Conservation (phyloP, 1,139 yeast genomes). For the Candida sojae region DNA sequence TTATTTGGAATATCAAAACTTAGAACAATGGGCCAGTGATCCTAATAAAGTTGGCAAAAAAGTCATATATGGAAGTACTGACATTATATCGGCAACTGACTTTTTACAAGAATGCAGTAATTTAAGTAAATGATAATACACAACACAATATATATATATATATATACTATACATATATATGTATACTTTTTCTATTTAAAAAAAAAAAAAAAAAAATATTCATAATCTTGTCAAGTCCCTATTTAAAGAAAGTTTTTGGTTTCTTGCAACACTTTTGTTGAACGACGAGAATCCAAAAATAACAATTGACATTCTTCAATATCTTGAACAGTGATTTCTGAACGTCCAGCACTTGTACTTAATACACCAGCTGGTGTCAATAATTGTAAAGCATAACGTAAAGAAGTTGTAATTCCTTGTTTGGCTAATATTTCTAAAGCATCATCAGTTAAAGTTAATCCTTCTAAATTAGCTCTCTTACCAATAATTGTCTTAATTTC, state of each 20-base stretch:
- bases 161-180: too few species aligned
- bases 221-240: not conserved
- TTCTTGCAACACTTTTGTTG: conserved; percentile 72
- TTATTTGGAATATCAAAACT: conserved; percentile 87
- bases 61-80: conserved; percentile 87
- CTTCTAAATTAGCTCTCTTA: conserved; percentile 79
- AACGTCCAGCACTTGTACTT: conserved; percentile 71
- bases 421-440: conserved; percentile 74
- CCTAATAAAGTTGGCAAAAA: conserved; percentile 32
- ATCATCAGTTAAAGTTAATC: conserved; percentile 58
- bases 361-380: conserved; percentile 89
- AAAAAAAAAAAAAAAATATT: too few species aligned
- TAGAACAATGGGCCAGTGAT: conserved; percentile 79
- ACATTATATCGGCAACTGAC: conserved; percentile 71
- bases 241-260: conserved; percentile 48
- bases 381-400: conserved; percentile 89
- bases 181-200: too few species aligned
- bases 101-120: conserved; percentile 73
- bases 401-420: conserved; percentile 72
- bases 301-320: conserved; percentile 83
- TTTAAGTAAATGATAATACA: conserved; percentile 38
- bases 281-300: conserved; percentile 87
- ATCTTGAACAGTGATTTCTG: conserved; percentile 68
- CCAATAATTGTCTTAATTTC: conserved; percentile 82
- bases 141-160: not conserved